phyloP scores from a whole-genome alignment of 306 rosid genomes.

The Vigna unguiculata region DNA sequence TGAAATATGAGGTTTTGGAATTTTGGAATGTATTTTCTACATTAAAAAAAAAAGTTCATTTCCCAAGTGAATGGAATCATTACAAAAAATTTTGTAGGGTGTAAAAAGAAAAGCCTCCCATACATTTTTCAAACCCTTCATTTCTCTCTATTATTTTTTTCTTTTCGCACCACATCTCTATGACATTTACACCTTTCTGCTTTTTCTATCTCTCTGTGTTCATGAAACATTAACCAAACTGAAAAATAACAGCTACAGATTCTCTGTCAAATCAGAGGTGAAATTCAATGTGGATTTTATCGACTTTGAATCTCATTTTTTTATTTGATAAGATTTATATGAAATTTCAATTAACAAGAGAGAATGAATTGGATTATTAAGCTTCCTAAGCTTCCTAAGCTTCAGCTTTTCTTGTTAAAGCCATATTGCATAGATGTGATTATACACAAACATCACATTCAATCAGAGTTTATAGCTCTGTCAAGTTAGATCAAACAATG shows the following conservation, averaged over 20 bases:
- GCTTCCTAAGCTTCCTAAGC: no score
- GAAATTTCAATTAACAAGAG: background rate
- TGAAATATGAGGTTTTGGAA: no score
- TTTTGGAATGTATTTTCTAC: no score
- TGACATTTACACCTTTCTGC: background rate
- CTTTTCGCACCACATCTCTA: background rate
- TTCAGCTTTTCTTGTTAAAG: background rate
- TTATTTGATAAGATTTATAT: background rate
- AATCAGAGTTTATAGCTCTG: background rate
- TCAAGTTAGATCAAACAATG: constrained; percentile 17
- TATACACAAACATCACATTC: background rate
- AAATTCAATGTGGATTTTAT: background rate
- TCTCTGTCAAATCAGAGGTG: background rate
- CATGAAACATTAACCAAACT: background rate
- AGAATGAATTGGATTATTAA: no score
- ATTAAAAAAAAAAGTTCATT: no score
- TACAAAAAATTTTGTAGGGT: no score
- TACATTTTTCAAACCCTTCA: no score
- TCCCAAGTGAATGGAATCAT: no score
- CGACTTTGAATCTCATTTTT: background rate
- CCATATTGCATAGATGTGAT: background rate
- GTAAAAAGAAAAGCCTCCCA: no score
- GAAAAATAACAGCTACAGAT: background rate
- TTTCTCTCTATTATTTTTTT: no score
- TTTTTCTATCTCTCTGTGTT: background rate